Base-by-base conservation (phyloP, 257 asterid species). In the Paraleonurus japonicus region DNA sequence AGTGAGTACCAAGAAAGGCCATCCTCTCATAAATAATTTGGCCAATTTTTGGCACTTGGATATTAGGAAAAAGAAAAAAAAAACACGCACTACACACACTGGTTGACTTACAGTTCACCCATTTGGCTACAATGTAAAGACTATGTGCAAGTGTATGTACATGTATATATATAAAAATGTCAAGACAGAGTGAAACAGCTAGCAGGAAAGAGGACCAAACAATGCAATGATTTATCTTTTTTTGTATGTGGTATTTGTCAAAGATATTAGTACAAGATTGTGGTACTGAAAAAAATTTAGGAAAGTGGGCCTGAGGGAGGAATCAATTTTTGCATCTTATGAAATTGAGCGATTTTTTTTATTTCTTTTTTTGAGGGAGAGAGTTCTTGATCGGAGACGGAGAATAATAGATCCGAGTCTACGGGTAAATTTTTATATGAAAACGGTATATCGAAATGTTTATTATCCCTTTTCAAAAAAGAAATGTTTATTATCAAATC, bases 171-270 rank as follows among this genome's bases (percentile, higher is more conserved):
- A n/a, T n/a, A n/a, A n/a, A 30, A 4, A 9, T 60, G 66, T 39
- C 1, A 12, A 67, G 70, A 80, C 82, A 79, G 84, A 77, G 26
- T 69, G 79, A 77, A 83, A 77, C 84, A 78, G 85, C 83, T 78
- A 50, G 78, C 78, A 65, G 15, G 61, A 48, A 69, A 27, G 61
- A 68, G 81, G 80, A 65, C 78, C 80, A 75, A 48, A 54, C 51
- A 53, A 68, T 53, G 50, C 23, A 35, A 51, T 30, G 30, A 53
- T 69, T 64, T 62, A 60, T 24, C 16, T 2, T 60, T 65, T 30
- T 39, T 13, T 60, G 19, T 28, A 7, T 54, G 66, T 55, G 73
- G 77, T 70, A 72, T 61, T 76, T 68, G 66, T 72, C 64, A 35
- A 72, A n/a, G n/a, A 43, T 3, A 13, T 43, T 17, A 53, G 60